Conservation (phyloP, 768 basidiomycete species). For the Rhodotorula babjevae region DNA sequence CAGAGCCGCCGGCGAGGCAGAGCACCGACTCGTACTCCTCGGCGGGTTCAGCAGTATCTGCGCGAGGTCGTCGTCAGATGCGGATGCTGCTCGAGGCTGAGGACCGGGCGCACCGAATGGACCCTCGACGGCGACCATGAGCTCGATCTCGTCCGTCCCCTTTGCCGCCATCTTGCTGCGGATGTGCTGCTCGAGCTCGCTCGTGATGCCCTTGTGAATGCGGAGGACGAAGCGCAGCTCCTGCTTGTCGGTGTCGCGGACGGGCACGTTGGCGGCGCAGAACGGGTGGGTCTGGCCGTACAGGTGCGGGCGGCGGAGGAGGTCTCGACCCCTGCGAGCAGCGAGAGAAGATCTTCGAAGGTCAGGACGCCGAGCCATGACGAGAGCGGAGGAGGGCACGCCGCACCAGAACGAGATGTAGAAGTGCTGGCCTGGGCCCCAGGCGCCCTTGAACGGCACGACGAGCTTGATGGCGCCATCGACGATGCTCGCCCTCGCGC, state of each 20-base stretch:
- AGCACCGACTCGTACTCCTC: conserved; percentile 21
- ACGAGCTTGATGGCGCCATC: conserved; percentile 30
- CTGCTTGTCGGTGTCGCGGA: background rate
- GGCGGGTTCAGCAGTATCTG: conserved; percentile 2
- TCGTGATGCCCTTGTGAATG: conserved; percentile 27
- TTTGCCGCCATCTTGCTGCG: background rate
- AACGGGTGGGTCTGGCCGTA: conserved; percentile 35
- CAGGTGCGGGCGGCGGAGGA: conserved; percentile 23
- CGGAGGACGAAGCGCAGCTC: conserved; percentile 36
- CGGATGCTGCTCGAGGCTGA: fast-evolving
- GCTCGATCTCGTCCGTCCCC: background rate
- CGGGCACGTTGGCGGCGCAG: conserved; percentile 28
- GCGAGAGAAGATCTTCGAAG: too few relatives aligned
- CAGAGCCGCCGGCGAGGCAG: conserved; percentile 31
- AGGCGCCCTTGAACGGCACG: conserved; percentile 14
- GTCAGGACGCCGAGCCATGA: too few relatives aligned
- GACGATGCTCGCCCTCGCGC: conserved; percentile 15
- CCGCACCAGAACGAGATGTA: conserved; percentile 34
- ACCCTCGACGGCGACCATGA: conserved; percentile 29
- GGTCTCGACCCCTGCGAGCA: conserved; percentile 10
- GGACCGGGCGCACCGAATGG: conserved; percentile 17
- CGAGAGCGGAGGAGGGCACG: background rate
- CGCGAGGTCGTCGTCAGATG: background rate
- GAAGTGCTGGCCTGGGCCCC: conserved; percentile 22
- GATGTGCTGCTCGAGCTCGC: conserved; percentile 19